phyloP scores from a whole-genome alignment of 2,329 filamentous ascomycete genomes.

The Colletotrichum ledebouriae region DNA sequence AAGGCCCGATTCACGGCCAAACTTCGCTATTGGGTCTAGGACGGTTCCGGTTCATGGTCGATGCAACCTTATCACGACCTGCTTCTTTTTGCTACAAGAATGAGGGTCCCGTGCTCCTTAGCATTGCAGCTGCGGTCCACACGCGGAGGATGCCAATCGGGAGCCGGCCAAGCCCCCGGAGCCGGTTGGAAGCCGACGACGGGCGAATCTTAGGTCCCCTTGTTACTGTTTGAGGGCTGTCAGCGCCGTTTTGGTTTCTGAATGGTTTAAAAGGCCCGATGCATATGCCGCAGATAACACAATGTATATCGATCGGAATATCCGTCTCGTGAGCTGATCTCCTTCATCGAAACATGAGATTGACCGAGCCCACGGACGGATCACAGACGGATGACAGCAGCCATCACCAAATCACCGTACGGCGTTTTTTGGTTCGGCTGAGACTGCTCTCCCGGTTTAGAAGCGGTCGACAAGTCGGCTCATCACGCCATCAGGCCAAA shows the following conservation, averaged over 20 bases:
- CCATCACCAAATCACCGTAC: conserved; percentile 3
- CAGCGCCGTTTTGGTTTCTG: not conserved
- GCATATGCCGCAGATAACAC: not conserved
- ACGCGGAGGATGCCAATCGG: not conserved
- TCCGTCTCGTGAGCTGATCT: not conserved
- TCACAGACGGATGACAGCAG: conserved; percentile 8
- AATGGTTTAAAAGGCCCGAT: not conserved
- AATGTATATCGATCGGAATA: not conserved
- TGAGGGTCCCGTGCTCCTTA: not conserved
- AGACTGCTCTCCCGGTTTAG: conserved; percentile 6
- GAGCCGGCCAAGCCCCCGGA: not conserved
- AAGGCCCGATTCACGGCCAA: conserved; percentile 1
- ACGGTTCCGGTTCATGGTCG: not conserved
- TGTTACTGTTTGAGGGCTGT: not conserved
- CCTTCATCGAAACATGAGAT: not conserved
- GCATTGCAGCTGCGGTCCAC: no score
- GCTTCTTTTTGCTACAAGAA: conserved; percentile 25
- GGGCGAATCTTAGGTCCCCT: not conserved
- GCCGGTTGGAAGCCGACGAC: not conserved
- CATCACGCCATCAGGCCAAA: not conserved
- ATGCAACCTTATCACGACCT: conserved; percentile 30
- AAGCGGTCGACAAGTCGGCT: not conserved
- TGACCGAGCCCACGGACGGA: not conserved
- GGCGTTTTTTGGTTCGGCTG: conserved; percentile 3
- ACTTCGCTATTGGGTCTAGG: conserved; percentile 18